phyloP scores from a whole-genome alignment of 2,329 filamentous ascomycete species.

The Ramularia collo-cygni region DNA sequence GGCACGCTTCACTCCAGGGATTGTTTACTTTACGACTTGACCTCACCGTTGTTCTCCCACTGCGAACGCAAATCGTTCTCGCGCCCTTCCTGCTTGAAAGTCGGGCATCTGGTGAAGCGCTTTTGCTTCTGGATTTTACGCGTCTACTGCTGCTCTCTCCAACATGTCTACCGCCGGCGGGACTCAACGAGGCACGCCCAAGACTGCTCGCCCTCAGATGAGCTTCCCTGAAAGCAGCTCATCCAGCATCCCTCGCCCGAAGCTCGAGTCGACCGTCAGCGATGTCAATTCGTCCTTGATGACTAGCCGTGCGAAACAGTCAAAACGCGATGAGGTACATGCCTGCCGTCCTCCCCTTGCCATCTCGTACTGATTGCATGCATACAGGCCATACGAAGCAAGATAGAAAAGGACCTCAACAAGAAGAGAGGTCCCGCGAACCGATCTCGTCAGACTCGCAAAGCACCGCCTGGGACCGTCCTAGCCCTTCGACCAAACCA shows the following conservation, averaged over 20 bases:
- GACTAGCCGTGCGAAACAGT: slow-evolving; percentile 91
- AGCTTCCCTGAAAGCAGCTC: slow-evolving; percentile 53
- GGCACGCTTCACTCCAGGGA: no score
- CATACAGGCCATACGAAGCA: slow-evolving; percentile 87
- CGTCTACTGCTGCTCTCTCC: slow-evolving; percentile 3
- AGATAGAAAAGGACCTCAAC: slow-evolving; percentile 94
- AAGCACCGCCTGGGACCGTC: slow-evolving; percentile 92
- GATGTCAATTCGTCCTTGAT: slow-evolving; percentile 67
- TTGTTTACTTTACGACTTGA: slow-evolving; percentile 4
- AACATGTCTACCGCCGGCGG: slow-evolving; percentile 58
- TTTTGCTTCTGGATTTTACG: no score
- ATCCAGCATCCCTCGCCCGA: slow-evolving; percentile 64
- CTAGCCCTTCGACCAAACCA: slow-evolving; percentile 91
- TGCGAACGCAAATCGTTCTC: no score
- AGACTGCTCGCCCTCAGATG: slow-evolving; percentile 36
- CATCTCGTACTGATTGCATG: slow-evolving; percentile 1
- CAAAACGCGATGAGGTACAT: slow-evolving; percentile 90
- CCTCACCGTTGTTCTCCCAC: no score
- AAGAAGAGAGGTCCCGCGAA: slow-evolving; percentile 85
- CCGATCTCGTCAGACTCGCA: slow-evolving; percentile 77
- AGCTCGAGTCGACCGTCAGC: slow-evolving; percentile 51
- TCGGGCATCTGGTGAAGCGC: no score
- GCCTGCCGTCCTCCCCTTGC: neutral
- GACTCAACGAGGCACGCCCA: slow-evolving; percentile 61
- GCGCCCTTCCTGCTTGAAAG: no score